Evolutionary conservation across 306 rosid genomes (phyloP).

Genomic region (Ziziphus jujuba): DNA sequence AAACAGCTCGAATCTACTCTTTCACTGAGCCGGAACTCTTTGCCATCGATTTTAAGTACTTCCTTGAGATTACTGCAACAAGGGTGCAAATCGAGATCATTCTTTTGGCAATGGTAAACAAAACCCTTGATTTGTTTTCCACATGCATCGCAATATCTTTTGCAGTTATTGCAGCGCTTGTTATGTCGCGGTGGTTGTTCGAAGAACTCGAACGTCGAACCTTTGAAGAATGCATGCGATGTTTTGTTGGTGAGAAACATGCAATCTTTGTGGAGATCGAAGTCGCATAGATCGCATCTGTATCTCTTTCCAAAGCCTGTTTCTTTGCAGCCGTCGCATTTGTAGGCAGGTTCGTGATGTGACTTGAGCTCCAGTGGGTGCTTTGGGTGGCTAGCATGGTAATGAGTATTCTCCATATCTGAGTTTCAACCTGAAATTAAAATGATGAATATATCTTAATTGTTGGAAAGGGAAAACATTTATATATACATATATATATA

Average conservation of each 20-base stretch:
- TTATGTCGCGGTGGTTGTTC: conserved; percentile 2
- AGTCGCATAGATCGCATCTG: conserved; percentile 17
- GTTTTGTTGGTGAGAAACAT: not conserved
- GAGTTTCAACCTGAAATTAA: no score
- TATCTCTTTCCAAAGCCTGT: conserved; percentile 21
- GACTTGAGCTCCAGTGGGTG: conserved; percentile 1
- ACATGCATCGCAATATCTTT: conserved; percentile 14
- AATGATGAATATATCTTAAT: no score
- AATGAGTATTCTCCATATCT: no score
- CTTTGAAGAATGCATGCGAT: not conserved
- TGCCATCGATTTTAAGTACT: not conserved
- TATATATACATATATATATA: no score
- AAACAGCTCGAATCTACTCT: not conserved
- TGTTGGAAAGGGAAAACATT: no score
- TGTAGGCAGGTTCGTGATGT: conserved; percentile 1
- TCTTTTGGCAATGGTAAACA: conserved; percentile 8
- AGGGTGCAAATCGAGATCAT: conserved; percentile 13
- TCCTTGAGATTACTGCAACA: not conserved
- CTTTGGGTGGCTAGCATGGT: not conserved
- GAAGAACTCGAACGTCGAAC: not conserved
- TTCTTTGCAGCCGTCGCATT: conserved; percentile 18
- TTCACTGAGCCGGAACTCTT: not conserved
- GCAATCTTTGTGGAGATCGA: no score
- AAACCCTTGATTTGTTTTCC: conserved; percentile 10
- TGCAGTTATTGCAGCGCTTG: no score